Evolutionary conservation across 108 stramenopile species (phyloP), one percentile per base, ranked within the genome.

Genomic region (Asterionellopsis glacialis): DNA sequence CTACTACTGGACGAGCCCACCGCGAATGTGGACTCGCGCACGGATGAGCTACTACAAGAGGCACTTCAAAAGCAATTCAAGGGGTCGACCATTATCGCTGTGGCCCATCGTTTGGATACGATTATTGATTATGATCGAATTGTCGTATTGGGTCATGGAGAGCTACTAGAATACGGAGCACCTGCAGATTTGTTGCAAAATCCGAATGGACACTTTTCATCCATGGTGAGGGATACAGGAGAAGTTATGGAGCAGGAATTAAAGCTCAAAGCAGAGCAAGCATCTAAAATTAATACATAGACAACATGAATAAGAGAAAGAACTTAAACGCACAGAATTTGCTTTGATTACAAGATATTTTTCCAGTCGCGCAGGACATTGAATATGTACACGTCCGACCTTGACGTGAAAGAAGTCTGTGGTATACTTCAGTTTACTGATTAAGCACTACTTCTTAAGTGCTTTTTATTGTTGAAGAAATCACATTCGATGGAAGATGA

Each of bases 71-170:
- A 84, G 41, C 73, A 72, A 3, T 93, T 96, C 61, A 13, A 55
- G 10, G 74, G 77, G 25, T 84, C 84, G 10, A 97, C 97, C 1
- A 82, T 97, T 9, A 69, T 99, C 21, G 76, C 94, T 15, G 91
- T 99, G 21, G 98, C 98, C 9, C 98, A 99, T 75, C 79, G 96
- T 5, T 64, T 99, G 49, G 82, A 97, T 57, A 96, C 95, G 16
- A 75, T 99, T 28, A 87, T 95, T 51, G 85, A 95, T 27, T 79
- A 85, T 69, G 95, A 99, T 76, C 68, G 69, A 25, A 87, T 99
- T 33, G 54, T 95, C 12, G 98, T 98, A 12, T 65, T 99, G 55
- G 90, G 93, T 22, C 59, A 76, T n/a, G 98, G 97, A 3, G 16
- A 72, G 28, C 77, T 98, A 14, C 63, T 93, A 1, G 98, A 99